Evolutionary conservation across 768 basidiomycete species (phyloP), one percentile per base, ranked within the genome.

Genomic region (Kwoniella sp.): DNA sequence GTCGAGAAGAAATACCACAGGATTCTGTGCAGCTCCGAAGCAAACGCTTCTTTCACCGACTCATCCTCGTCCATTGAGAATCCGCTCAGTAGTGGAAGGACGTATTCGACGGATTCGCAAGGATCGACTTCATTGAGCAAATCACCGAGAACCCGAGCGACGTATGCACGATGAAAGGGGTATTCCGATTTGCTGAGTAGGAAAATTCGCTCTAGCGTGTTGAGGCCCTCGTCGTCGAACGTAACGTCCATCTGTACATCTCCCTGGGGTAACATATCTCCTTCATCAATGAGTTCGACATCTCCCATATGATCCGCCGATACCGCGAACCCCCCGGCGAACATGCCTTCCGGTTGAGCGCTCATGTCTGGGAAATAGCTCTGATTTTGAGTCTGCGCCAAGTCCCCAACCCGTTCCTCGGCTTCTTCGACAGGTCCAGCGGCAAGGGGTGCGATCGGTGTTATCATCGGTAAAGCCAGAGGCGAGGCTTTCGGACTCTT

Each of bases 1-100:
- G 87, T 84, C 17, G 81, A 79, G 71, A 91, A 87, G 81, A 95
- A 97, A 88, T 91, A 95, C 92, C 92, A 96, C 52, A 96, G 85
- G 69, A 95, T 86, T 54, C 85, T 82, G 37, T 90, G 87, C 10
- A 98, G 83, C 68, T 90, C 88, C 1, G 86, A 84, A 1, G 90
- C 88, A 24, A 96, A 86, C 6, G 91, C 90, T 78, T 94, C 92
- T 77, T 90, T 90, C 56, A 96, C 91, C 49, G 84, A 78, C 73
- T 95, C 92, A 64, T 95, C 92, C 77, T 91, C 87, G 73, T 94
- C 92, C 80, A 89, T 86, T 9, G 91, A 91, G 27, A 97, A 85
- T 47, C 85, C 85, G 55, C 85, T 88, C 60, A 98, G 85, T n/a
- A 96, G 85, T 0, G 94, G 94, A 21, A 95, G 82, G 60, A 98